Evolutionary conservation across 2,329 filamentous ascomycete species (phyloP), one percentile per base, ranked within the genome.

Genomic region (Beauveria caledonica): DNA sequence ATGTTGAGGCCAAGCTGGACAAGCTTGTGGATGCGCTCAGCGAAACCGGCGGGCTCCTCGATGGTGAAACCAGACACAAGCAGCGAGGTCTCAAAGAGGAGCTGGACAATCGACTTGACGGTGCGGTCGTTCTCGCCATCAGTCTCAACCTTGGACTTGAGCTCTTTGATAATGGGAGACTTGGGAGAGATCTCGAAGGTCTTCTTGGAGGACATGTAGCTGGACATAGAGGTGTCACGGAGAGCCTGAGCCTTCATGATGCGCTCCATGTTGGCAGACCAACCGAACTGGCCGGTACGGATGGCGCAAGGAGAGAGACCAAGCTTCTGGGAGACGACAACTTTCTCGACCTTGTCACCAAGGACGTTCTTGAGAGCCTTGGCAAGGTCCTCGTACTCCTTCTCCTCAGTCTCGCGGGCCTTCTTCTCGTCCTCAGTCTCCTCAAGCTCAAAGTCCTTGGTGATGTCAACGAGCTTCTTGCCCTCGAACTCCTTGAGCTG

Each of bases 191-290:
- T 97, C 84, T 99, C 94, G 70, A 99, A 97, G 36, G 94, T 99
- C 91, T 99, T 99, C 92, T 99, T 99, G 76, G 93, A 97, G 68
- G 91, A 95, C 94, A 99, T 99, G 90, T 99, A 99, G 71, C 91
- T 96, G 80, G 86, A 91, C 94, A 99, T 99, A 72, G 92, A 97
- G 69, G 94, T 99, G 82, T 99, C 94, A 82, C 94, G 94, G 73
- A 99, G 93, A 73, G 94, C 94, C 85, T 99, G 94, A 29, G 94
- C 94, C 89, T 99, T 99, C 94, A 99, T 99, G 87, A 99, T 99
- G 84, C 94, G 94, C 86, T 99, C 94, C 94, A 99, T 99, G 87
- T 99, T 99, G 76, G 94, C 94, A 62, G 93, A 97, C 94, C 94
- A 99, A 80, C 94, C 94, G 78, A 99, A 99, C 82, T 97, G 94